A percentile compares a stretch with the other conserved stretches of the same genome.
Conservation (phyloP, 768 basidiomycete genomes). For the Lactarius hengduanensis region DNA sequence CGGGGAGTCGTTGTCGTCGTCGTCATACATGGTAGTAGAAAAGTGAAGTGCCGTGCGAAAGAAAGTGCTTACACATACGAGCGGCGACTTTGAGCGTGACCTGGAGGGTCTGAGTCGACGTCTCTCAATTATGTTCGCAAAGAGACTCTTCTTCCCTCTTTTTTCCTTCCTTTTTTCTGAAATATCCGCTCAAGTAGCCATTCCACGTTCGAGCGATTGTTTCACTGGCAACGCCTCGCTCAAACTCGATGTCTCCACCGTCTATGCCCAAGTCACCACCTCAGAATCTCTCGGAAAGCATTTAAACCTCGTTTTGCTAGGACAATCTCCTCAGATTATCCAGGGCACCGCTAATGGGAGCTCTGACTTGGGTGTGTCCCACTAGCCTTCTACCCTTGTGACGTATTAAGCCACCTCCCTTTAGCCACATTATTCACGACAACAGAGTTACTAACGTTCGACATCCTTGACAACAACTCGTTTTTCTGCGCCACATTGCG, state of each 20-base stretch:
- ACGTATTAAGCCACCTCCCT: conserved; percentile 24
- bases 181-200: conserved; percentile 23
- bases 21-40: not conserved
- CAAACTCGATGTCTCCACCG: conserved; percentile 63
- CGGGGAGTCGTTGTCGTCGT: not conserved
- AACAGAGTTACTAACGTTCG: conserved; percentile 75
- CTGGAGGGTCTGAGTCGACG: not conserved
- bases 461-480: conserved; percentile 64
- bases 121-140: not conserved
- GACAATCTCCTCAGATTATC: conserved; percentile 57
- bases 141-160: conserved; percentile 10
- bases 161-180: conserved; percentile 27
- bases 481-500: conserved; percentile 79
- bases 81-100: not conserved
- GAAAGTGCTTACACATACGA: not conserved
- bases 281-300: conserved; percentile 43
- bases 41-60: not conserved
- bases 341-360: conserved; percentile 57
- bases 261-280: conserved; percentile 69
- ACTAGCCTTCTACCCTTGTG: conserved; percentile 14
- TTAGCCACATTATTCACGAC: conserved; percentile 86
- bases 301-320: conserved; percentile 74
- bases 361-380: conserved; percentile 59
- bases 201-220: conserved; percentile 63
- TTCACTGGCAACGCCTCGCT: conserved; percentile 52